A percentile compares a stretch with the other conserved stretches of the same genome.
These are phyloP conservation scores for Heracleum sosnowskyi DNA, from an alignment of 129 eudicot species.

Conservation along the genomic window DNA sequence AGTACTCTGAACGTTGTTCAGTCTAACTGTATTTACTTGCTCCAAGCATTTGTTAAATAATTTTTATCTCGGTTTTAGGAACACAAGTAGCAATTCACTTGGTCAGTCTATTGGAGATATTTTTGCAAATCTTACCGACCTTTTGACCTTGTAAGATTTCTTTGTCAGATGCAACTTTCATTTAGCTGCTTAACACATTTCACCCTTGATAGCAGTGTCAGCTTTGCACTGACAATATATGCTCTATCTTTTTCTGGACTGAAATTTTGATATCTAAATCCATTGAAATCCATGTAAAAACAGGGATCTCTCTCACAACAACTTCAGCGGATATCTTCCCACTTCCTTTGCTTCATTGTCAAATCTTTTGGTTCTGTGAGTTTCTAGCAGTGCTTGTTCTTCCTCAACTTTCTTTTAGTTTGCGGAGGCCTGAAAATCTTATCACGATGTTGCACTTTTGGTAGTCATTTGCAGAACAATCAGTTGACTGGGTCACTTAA, in stretches of 20 bases:
- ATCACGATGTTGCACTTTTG: slow-evolving; percentile 14
- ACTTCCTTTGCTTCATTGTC: slow-evolving; percentile 52
- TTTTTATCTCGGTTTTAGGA: slow-evolving; percentile 35
- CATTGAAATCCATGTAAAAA: slow-evolving; percentile 6
- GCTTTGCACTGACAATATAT: background rate
- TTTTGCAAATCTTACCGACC: slow-evolving; percentile 59
- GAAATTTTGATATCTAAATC: slow-evolving; percentile 10
- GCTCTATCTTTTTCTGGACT: background rate
- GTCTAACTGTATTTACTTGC: background rate
- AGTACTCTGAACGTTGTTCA: background rate
- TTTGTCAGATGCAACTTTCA: slow-evolving; percentile 1
- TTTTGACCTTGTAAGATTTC: slow-evolving; percentile 48
- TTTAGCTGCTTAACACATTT: background rate
- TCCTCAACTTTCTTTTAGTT: slow-evolving; percentile 1
- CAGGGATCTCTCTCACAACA: slow-evolving; percentile 85
- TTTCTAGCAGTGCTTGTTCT: slow-evolving; percentile 17
- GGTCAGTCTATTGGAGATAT: slow-evolving; percentile 65
- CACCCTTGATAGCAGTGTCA: background rate
- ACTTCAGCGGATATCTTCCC: slow-evolving; percentile 84
- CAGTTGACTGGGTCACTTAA: slow-evolving; percentile 79
- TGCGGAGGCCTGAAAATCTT: background rate
- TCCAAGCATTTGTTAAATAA: background rate
- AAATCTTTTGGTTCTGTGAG: slow-evolving; percentile 75
- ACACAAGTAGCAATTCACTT: slow-evolving; percentile 65
- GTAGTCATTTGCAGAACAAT: slow-evolving; percentile 82